These are phyloP conservation scores for Ascoidea tarda DNA, from an alignment of 805 yeast species.

Conservation along the genomic window DNA sequence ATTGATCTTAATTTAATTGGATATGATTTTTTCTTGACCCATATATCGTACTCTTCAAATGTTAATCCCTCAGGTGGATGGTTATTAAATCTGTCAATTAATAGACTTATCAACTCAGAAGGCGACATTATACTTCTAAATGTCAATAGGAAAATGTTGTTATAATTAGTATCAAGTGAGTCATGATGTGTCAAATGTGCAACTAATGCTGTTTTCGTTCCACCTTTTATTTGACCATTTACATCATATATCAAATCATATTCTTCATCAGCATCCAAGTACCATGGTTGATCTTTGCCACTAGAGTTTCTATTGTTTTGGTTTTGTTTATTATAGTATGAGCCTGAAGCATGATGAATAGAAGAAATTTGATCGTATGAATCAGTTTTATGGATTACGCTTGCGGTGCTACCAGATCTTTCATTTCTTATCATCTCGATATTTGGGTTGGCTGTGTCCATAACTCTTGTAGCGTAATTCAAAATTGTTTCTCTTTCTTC, in stretches of 20 bases:
- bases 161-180: conserved; percentile 44
- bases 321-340: neutral
- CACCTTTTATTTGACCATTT: conserved; percentile 70
- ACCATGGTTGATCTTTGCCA: conserved; percentile 49
- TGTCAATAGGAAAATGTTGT: conserved; percentile 56
- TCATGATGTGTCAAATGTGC: conserved; percentile 73
- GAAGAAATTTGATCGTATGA: neutral
- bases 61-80: conserved; percentile 82
- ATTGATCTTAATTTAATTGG: conserved; percentile 57
- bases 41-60: conserved; percentile 63
- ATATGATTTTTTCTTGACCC: conserved; percentile 59
- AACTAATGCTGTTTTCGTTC: conserved; percentile 62
- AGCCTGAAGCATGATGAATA: neutral
- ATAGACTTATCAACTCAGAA: conserved; percentile 38
- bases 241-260: conserved; percentile 44
- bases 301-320: neutral
- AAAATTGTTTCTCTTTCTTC: conserved; percentile 59
- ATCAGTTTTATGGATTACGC: neutral
- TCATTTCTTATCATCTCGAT: conserved; percentile 7
- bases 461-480: conserved; percentile 62
- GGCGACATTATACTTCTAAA: conserved; percentile 65
- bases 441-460: conserved; percentile 29
- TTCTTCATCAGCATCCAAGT: conserved; percentile 52
- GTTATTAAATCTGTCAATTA: conserved; percentile 51
- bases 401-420: conserved; percentile 1